phyloP scores from a whole-genome alignment of 2,329 filamentous ascomycete species.

The Camillea tinctor region DNA sequence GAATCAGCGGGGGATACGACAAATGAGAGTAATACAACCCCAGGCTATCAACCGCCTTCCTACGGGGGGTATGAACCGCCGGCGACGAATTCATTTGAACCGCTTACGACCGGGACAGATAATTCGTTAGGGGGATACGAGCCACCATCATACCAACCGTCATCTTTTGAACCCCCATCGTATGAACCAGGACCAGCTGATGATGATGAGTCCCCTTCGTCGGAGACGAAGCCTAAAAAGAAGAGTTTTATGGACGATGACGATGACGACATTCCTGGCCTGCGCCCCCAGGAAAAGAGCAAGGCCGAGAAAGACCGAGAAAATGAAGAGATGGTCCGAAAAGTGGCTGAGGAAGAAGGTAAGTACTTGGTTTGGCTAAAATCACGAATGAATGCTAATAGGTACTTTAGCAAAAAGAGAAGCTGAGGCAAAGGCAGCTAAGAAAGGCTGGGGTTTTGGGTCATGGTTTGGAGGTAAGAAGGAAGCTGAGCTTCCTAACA shows the following conservation, averaged over 20 bases:
- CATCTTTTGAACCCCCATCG: conserved; percentile 56
- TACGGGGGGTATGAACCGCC: conserved; percentile 55
- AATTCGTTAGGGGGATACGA: conserved; percentile 49
- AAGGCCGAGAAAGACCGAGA: conserved; percentile 71
- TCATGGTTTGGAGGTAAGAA: conserved; percentile 79
- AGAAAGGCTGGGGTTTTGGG: conserved; percentile 76
- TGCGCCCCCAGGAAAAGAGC: conserved; percentile 53
- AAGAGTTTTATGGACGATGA: conserved; percentile 82
- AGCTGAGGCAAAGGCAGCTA: conserved; percentile 53
- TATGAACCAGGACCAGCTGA: conserved; percentile 53
- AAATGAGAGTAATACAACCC: conserved; percentile 19
- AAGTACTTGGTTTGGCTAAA: conserved; percentile 33
- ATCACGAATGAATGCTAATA: conserved; percentile 23
- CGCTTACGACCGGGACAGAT: conserved; percentile 28
- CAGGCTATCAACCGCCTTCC: conserved; percentile 44
- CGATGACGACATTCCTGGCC: conserved; percentile 63
- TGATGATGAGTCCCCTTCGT: conserved; percentile 38
- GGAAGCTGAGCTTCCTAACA: conserved; percentile 49
- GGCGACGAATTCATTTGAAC: conserved; percentile 35
- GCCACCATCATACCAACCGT: conserved; percentile 61
- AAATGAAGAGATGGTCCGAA: conserved; percentile 82
- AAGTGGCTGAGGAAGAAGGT: conserved; percentile 76
- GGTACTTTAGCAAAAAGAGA: conserved; percentile 56
- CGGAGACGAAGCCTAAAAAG: conserved; percentile 62
- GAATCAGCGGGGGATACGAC: conserved; percentile 15